phyloP scores from a whole-genome alignment of 164 flowering plant genomes.

The Liriodendron chinense region DNA sequence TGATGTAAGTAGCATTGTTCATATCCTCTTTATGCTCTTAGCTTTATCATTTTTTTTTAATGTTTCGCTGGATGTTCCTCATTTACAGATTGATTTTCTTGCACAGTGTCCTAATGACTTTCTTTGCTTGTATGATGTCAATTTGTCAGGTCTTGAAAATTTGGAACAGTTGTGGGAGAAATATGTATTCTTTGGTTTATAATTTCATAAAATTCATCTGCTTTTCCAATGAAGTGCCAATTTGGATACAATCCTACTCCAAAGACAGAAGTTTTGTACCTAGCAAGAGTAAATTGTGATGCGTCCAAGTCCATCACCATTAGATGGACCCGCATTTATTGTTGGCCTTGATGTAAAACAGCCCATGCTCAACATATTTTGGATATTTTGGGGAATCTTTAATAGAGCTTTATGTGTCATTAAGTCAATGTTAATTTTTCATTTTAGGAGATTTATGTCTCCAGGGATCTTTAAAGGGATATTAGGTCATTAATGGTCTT shows the following conservation, averaged over 20 bases:
- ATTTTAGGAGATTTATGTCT: no score
- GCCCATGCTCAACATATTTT: background rate
- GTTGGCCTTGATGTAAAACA: background rate
- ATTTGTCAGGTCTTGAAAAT: background rate
- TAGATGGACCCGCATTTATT: background rate
- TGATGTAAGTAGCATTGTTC: constrained; percentile 44
- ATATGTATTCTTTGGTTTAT: background rate
- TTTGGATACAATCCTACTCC: background rate
- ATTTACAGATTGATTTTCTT: no score
- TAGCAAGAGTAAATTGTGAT: background rate
- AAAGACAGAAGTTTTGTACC: background rate
- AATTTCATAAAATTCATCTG: no score
- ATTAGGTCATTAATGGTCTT: no score
- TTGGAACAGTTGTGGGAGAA: background rate
- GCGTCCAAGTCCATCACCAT: no score
- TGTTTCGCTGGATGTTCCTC: background rate
- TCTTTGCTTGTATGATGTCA: no score
- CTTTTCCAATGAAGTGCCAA: background rate
- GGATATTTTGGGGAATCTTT: no score
- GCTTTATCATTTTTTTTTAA: background rate
- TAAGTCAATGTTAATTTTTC: no score
- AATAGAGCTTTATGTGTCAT: no score
- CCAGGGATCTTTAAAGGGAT: no score
- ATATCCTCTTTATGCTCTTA: constrained; percentile 1
- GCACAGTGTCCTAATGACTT: background rate